A percentile compares a stretch with the other conserved stretches of the same genome.
These are phyloP conservation scores for Urostyla sp. DNA, from an alignment of 73 alveolate species.

Conservation along the genomic window DNA sequence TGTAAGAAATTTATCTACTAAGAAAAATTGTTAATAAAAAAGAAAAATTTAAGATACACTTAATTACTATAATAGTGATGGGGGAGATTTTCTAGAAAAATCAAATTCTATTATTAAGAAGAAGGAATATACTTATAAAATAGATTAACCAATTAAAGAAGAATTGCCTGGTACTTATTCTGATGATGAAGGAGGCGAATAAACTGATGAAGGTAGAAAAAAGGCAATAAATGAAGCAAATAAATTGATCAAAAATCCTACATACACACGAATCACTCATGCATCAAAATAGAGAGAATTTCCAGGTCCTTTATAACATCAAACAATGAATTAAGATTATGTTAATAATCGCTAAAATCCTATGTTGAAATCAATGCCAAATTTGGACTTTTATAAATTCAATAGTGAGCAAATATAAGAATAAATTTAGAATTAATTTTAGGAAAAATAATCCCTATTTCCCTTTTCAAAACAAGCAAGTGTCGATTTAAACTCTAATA, in stretches of 20 bases:
- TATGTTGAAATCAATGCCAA: slow-evolving; percentile 25
- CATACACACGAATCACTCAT: slow-evolving; percentile 25
- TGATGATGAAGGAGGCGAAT: no score
- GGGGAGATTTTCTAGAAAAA: not conserved
- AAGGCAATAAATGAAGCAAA: not conserved
- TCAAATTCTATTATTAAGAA: not conserved
- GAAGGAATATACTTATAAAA: not conserved
- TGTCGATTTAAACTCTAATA: no score
- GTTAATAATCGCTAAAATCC: slow-evolving; percentile 21
- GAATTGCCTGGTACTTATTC: not conserved
- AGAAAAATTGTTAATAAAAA: not conserved
- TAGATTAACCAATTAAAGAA: no score
- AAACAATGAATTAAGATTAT: not conserved
- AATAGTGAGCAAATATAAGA: no score
- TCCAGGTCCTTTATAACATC: not conserved
- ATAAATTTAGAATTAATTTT: no score
- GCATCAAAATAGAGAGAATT: slow-evolving; percentile 36
- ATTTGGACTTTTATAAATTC: not conserved
- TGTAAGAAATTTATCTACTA: slow-evolving; percentile 18
- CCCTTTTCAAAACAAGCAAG: no score
- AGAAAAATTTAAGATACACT: not conserved
- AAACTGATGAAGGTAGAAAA: slow-evolving; percentile 14
- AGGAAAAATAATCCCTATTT: no score
- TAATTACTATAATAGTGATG: no score
- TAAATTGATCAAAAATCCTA: slow-evolving; percentile 27